Evolutionary conservation across 805 yeast species (phyloP).

Genomic region (Pichia gijzeniarum): DNA sequence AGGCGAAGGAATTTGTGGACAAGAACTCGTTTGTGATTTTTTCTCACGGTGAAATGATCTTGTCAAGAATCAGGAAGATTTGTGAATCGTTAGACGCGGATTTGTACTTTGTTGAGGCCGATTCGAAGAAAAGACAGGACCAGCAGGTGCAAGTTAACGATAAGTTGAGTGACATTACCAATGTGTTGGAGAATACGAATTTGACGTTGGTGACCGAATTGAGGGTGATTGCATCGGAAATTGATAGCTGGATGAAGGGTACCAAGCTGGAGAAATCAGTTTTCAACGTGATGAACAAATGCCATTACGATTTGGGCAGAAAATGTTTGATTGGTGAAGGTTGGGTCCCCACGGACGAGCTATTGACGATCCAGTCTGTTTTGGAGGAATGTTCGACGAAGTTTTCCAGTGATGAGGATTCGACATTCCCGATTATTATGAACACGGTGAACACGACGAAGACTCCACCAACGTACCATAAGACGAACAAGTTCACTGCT

Average conservation of each 20-base stretch:
- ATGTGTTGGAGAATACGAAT: slow-evolving; percentile 43
- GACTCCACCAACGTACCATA: slow-evolving; percentile 91
- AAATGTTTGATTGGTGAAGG: slow-evolving; percentile 67
- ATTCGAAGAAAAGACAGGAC: slow-evolving; percentile 31
- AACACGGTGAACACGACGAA: slow-evolving; percentile 66
- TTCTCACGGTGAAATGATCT: slow-evolving; percentile 79
- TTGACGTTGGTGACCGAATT: slow-evolving; percentile 58
- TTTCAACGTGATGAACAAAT: slow-evolving; percentile 53
- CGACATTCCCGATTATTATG: slow-evolving; percentile 31
- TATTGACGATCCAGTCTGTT: slow-evolving; percentile 37
- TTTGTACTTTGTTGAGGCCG: slow-evolving; percentile 54
- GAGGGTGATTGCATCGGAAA: slow-evolving; percentile 55
- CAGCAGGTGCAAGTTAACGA: slow-evolving; percentile 39
- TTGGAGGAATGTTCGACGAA: slow-evolving; percentile 35
- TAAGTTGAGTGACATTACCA: slow-evolving; percentile 46
- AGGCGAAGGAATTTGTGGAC: slow-evolving; percentile 48
- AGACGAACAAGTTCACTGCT: slow-evolving; percentile 87
- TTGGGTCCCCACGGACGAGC: slow-evolving; percentile 60
- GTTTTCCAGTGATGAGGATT: slow-evolving; percentile 16
- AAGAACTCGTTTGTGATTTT: slow-evolving; percentile 84
- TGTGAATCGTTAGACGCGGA: slow-evolving; percentile 87
- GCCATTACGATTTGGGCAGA: slow-evolving; percentile 62
- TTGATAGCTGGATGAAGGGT: slow-evolving; percentile 51
- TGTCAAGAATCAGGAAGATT: slow-evolving; percentile 69
- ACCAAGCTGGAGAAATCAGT: slow-evolving; percentile 52